Percentiles rank a stretch among this genome's conserved stretches.
phyloP scores from a whole-genome alignment of 2,329 filamentous ascomycete species.

The Fusarium sp. region DNA sequence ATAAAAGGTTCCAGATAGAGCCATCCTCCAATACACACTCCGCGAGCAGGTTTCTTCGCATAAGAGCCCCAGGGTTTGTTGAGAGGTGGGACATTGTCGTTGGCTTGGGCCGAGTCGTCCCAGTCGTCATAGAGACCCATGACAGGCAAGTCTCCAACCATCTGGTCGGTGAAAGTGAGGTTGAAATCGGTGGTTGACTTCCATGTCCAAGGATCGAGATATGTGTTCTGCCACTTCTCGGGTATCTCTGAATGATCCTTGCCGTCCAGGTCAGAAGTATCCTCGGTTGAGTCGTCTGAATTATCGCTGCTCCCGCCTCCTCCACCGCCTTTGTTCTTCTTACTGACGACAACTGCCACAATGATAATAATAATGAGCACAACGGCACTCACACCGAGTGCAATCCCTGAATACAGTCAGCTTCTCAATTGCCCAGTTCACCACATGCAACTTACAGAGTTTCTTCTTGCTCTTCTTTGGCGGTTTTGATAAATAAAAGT shows the following conservation, averaged over 20 bases:
- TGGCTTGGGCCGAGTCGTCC: conserved; percentile 85
- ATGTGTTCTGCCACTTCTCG: conserved; percentile 75
- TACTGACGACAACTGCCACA: conserved; percentile 74
- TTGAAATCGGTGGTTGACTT: conserved; percentile 92
- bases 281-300: conserved; percentile 47
- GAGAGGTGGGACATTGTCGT: conserved; percentile 82
- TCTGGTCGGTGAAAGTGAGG: conserved; percentile 87
- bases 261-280: conserved; percentile 58
- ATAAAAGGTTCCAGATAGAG: conserved; percentile 95
- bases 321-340: conserved; percentile 69
- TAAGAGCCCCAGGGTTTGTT: conserved; percentile 82
- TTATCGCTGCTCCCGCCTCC: conserved; percentile 32
- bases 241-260: conserved; percentile 70
- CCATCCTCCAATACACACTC: conserved; percentile 95
- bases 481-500: conserved; percentile 57
- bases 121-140: conserved; percentile 89
- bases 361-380: conserved; percentile 75
- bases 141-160: conserved; percentile 86
- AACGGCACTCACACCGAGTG: conserved; percentile 64
- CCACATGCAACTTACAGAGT: conserved; percentile 61
- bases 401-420: conserved; percentile 62
- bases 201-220: conserved; percentile 92
- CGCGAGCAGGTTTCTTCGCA: conserved; percentile 80
- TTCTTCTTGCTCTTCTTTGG: conserved; percentile 68
- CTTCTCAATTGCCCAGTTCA: not conserved